Percentiles rank a stretch among this genome's conserved stretches.
Evolutionary conservation across 441 rosid genomes (phyloP).

Genomic region (Adansonia grandidieri): DNA sequence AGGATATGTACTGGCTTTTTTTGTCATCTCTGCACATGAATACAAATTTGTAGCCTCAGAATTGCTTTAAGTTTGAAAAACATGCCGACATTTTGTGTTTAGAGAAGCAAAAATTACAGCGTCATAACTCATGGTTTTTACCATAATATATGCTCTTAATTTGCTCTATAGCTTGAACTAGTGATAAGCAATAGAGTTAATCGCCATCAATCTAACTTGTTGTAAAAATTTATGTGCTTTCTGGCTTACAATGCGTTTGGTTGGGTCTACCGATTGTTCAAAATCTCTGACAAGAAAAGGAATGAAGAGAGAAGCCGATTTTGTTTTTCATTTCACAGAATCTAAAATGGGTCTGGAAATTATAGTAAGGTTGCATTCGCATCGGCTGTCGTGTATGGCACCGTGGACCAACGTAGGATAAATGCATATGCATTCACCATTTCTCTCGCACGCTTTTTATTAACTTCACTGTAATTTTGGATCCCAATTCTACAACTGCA

Average conservation of each 20-base stretch:
- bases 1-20: slow-evolving; percentile 10
- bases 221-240: not conserved
- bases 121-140: not conserved
- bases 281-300: slow-evolving; percentile 24
- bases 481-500: not conserved
- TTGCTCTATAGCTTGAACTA: not conserved
- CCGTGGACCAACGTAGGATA: not conserved
- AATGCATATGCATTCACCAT: slow-evolving; percentile 15
- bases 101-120: not conserved
- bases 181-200: not conserved
- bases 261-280: not conserved
- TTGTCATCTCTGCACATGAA: slow-evolving; percentile 22
- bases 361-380: slow-evolving; percentile 12
- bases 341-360: slow-evolving; percentile 17
- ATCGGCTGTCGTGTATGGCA: slow-evolving; percentile 17
- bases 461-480: not conserved
- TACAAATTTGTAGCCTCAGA: not conserved
- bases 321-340: slow-evolving; percentile 20
- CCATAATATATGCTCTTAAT: not conserved
- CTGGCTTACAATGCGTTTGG: not conserved
- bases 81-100: slow-evolving; percentile 3
- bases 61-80: not conserved
- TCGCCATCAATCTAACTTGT: not conserved
- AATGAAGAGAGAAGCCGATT: slow-evolving; percentile 5
- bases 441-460: not conserved